Evolutionary conservation across 176 grass and related monocot species (phyloP), one percentile per base, ranked within the genome.

Genomic region (Rhipidocladum racemiflorum): DNA sequence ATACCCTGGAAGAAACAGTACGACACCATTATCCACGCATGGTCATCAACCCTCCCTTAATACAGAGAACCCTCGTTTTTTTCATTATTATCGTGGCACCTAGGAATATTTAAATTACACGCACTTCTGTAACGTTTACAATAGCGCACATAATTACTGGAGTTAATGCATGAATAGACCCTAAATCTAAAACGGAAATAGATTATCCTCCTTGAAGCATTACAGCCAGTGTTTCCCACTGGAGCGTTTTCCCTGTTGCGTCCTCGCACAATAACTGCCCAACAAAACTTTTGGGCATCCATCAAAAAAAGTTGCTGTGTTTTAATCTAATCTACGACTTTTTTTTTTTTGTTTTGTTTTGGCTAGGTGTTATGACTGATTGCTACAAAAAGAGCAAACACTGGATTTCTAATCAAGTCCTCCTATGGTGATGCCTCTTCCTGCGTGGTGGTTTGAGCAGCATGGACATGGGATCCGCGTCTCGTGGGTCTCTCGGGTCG

Each of bases 381-480:
- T 55, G 76, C 78, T 83, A 76, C 65, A 27, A 18, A 44, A 10
- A 9, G 24, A 38, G 13, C 1, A 20, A 32, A 13, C 2, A 20
- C 17, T 10, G 14, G 0, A 54, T 7, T 6, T 5, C 66, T 50
- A 48, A 25, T 91, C 64, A 91, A 43, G 14, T 72, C 38, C 83
- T 86, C 67, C 92, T 70, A 49, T 83, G 86, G 65, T 91, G 92
- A 76, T 93, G 85, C 55, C 88, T 91, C 63, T 70, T 89, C 84
- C 90, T 99, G 35, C 82, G 93, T 2, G 87, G 80, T 29, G 83
- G 84, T 69, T 86, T 92, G 25, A 69, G 70, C 85, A 95, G 68
- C 87, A 86, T 61, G 68, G 91, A 88, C 54, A 93, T 91, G 56
- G 65, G 85, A 55, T 95, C 92, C 3, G 27, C 20, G 6, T 93